Evolutionary conservation across 202 grass and related monocot species (phyloP).

Genomic region (Elaeis oleifera): DNA sequence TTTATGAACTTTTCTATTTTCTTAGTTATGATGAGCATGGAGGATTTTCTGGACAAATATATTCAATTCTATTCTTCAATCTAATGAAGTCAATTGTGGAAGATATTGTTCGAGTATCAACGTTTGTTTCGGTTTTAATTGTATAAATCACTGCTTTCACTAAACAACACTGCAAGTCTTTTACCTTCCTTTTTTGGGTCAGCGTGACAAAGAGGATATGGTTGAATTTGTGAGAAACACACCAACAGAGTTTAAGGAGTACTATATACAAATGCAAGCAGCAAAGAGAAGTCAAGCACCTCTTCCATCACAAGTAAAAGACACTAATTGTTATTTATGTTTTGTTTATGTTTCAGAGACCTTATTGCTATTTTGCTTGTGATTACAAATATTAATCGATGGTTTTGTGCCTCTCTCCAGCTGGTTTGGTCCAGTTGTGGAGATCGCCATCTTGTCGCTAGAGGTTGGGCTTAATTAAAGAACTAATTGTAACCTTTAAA

Average conservation of each 20-base stretch:
- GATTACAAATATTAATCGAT: background rate
- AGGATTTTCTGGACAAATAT: too few species aligned
- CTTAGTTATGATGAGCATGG: too few species aligned
- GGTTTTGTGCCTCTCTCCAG: too few species aligned
- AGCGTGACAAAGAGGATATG: conserved; percentile 89
- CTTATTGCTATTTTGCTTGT: background rate
- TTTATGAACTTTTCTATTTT: too few species aligned
- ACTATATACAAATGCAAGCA: conserved; percentile 96
- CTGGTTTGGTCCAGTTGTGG: background rate
- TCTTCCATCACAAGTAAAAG: conserved; percentile 63
- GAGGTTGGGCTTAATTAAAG: too few species aligned
- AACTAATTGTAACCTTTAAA: conserved; percentile 6
- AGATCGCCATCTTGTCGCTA: background rate
- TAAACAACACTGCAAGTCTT: background rate
- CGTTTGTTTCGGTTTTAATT: too few species aligned
- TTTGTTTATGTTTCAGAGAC: conserved; percentile 10
- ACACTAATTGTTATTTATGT: background rate
- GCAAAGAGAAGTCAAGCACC: conserved; percentile 89
- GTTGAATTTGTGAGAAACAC: conserved; percentile 76
- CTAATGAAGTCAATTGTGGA: too few species aligned
- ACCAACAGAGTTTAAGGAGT: conserved; percentile 79
- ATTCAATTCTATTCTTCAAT: too few species aligned
- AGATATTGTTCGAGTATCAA: too few species aligned
- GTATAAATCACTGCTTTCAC: background rate
- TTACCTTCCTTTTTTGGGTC: background rate